Conservation (phyloP, 331 rosid genomes). For the Cucumis variabilis region DNA sequence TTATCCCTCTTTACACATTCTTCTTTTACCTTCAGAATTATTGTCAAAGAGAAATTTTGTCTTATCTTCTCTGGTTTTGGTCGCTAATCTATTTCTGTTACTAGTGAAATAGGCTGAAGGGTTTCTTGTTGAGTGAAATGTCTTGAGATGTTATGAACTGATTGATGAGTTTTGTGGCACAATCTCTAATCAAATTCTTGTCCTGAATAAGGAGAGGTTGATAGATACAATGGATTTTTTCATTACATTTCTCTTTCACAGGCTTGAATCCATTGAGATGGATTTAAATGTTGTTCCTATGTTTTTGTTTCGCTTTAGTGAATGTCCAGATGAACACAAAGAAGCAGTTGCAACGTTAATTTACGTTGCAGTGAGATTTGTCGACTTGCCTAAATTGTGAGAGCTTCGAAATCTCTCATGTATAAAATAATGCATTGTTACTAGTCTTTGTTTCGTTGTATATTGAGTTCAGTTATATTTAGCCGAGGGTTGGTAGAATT, state of each 20-base stretch:
- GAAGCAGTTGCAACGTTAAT: too few relatives aligned
- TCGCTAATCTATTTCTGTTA: too few relatives aligned
- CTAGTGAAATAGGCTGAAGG: too few relatives aligned
- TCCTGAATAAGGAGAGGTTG: constrained; percentile 59
- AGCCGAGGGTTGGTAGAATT: not conserved
- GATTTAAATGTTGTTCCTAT: not conserved
- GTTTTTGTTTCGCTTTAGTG: constrained; percentile 42
- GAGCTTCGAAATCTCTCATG: constrained; percentile 51
- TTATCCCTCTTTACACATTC: not conserved
- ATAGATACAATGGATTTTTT: constrained; percentile 10
- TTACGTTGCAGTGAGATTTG: constrained; percentile 86
- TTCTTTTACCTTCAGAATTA: not conserved
- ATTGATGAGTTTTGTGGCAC: constrained; percentile 49
- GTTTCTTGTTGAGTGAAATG: constrained; percentile 70
- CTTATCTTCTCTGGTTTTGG: constrained; percentile 26
- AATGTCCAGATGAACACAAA: constrained; percentile 78
- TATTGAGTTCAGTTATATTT: not conserved
- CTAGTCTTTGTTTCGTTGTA: not conserved
- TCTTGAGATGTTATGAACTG: constrained; percentile 61
- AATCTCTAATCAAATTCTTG: constrained; percentile 48
- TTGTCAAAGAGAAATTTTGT: not conserved
- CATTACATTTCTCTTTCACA: constrained; percentile 1
- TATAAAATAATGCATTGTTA: not conserved
- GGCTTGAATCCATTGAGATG: not conserved
- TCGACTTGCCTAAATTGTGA: constrained; percentile 88